phyloP scores from a whole-genome alignment of 2,329 filamentous ascomycete species.

The Alternaria sp. region DNA sequence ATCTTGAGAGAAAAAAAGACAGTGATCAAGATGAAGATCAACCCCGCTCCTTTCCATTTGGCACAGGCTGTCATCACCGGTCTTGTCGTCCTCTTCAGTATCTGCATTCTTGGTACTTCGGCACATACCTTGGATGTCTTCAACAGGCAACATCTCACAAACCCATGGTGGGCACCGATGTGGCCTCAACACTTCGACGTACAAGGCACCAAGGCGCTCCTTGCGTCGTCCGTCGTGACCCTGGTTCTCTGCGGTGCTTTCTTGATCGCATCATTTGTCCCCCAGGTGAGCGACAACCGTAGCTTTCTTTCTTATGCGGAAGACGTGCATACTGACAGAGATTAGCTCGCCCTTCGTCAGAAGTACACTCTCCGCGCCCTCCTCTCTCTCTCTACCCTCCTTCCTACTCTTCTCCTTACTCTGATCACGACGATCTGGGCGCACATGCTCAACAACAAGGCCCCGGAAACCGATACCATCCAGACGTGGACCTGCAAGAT shows the following conservation, averaged over 20 bases:
- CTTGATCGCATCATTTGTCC: constrained; percentile 47
- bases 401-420: constrained; percentile 51
- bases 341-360: constrained; percentile 44
- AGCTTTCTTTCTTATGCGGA: background rate
- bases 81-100: constrained; percentile 52
- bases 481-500: constrained; percentile 54
- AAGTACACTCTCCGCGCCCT: constrained; percentile 52
- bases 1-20: background rate
- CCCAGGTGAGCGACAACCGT: constrained; percentile 38
- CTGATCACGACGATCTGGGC: constrained; percentile 54
- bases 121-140: constrained; percentile 56
- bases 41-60: constrained; percentile 49
- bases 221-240: constrained; percentile 52
- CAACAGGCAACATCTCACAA: constrained; percentile 53
- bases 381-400: constrained; percentile 47
- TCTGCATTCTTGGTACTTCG: constrained; percentile 56
- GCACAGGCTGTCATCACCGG: constrained; percentile 47
- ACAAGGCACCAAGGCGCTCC: constrained; percentile 53
- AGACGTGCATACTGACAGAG: constrained; percentile 13
- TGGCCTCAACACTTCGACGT: constrained; percentile 60
- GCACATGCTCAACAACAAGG: constrained; percentile 49
- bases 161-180: constrained; percentile 59
- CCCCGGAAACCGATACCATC: constrained; percentile 49
- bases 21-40: constrained; percentile 46
- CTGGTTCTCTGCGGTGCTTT: constrained; percentile 52